phyloP scores from a whole-genome alignment of 345 rosid species.

The Hirschfeldia incana region DNA sequence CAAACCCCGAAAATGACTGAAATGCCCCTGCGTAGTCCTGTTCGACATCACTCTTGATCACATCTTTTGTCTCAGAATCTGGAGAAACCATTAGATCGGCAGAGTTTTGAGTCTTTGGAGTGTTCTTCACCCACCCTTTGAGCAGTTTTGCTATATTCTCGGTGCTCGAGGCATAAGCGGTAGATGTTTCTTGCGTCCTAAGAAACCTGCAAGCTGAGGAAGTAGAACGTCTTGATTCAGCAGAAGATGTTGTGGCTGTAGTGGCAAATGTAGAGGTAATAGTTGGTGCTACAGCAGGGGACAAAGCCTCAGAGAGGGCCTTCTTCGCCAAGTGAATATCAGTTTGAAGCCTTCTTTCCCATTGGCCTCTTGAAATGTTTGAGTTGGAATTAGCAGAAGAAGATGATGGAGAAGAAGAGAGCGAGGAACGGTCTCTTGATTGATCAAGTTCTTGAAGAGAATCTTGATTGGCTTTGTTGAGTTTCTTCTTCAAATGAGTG shows the following conservation, averaged over 20 bases:
- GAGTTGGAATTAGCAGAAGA: conserved; percentile 40
- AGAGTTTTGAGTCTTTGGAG: conserved; percentile 36
- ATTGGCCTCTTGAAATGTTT: conserved; percentile 63
- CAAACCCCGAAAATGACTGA: conserved; percentile 49
- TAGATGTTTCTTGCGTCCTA: conserved; percentile 33
- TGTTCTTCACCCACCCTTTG: conserved; percentile 60
- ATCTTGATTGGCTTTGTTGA: conserved; percentile 45
- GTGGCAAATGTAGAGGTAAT: background rate
- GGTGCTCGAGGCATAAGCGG: conserved; percentile 60
- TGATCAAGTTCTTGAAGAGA: conserved; percentile 35
- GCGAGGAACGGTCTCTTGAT: conserved; percentile 28
- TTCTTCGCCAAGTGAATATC: conserved; percentile 68
- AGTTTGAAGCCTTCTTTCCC: conserved; percentile 79
- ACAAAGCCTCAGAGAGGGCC: conserved; percentile 67
- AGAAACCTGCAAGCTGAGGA: conserved; percentile 29
- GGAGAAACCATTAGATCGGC: conserved; percentile 1
- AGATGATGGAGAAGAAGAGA: conserved; percentile 37
- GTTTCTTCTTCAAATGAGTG: conserved; percentile 81
- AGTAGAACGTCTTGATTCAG: conserved; percentile 40
- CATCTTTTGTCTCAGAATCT: conserved; percentile 35
- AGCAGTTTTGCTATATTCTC: conserved; percentile 74
- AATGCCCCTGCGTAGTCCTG: conserved; percentile 41
- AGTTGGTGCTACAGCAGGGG: conserved; percentile 49
- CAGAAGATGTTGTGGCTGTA: conserved; percentile 26
- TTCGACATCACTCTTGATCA: conserved; percentile 28